Evolutionary conservation across 2,329 filamentous ascomycete genomes (phyloP).

Genomic region (Epichloe sibirici): DNA sequence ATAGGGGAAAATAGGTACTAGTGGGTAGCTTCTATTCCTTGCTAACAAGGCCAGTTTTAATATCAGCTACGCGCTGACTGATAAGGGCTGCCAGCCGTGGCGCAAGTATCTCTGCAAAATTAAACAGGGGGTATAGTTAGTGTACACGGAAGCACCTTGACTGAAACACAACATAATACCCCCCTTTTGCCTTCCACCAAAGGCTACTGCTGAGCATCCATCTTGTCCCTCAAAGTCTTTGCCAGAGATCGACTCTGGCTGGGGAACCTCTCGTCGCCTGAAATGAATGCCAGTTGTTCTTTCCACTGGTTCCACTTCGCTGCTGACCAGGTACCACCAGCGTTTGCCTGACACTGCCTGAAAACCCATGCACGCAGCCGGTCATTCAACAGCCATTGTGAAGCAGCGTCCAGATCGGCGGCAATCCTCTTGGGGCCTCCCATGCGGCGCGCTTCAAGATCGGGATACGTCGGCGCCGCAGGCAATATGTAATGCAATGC

Average conservation of each 20-base stretch:
- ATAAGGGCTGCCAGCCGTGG: too few species aligned
- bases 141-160: too few species aligned
- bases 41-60: too few species aligned
- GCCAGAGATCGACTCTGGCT: constrained; percentile 4
- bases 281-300: constrained; percentile 5
- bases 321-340: constrained; percentile 1
- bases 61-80: too few species aligned
- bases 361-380: constrained; percentile 1
- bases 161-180: too few species aligned
- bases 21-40: too few species aligned
- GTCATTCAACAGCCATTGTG: constrained; percentile 6
- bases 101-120: too few species aligned
- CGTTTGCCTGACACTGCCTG: constrained; percentile 1
- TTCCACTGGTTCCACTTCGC: constrained; percentile 6
- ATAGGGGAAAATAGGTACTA: too few species aligned
- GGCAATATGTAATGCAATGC: constrained; percentile 6
- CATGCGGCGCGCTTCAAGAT: constrained; percentile 2
- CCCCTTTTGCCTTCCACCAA: too few species aligned
- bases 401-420: constrained; percentile 5
- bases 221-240: neutral
- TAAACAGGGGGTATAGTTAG: too few species aligned
- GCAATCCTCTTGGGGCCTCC: constrained; percentile 6
- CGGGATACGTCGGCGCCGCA: constrained; percentile 3
- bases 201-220: neutral
- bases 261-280: constrained; percentile 4